phyloP scores from a whole-genome alignment of 345 rosid species.

The Eucalyptus cladocalyx region DNA sequence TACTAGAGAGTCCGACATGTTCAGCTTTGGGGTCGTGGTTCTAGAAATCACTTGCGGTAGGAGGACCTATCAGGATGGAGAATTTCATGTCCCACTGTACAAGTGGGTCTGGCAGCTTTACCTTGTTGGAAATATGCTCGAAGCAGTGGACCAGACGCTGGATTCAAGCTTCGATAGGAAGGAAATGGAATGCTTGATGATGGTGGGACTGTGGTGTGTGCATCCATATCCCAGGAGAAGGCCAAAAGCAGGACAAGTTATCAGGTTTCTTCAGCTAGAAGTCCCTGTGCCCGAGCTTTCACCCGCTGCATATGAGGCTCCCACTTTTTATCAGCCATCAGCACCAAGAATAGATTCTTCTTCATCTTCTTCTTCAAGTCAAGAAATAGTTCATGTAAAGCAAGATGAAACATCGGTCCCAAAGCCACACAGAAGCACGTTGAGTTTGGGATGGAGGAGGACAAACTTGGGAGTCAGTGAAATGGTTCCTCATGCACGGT shows the following conservation, averaged over 20 bases:
- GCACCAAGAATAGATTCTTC: not conserved
- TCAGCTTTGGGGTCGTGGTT: not conserved
- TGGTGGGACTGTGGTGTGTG: not conserved
- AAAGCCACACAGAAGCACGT: not conserved
- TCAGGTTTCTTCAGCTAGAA: not conserved
- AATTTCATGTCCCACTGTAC: not conserved
- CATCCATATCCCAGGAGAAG: not conserved
- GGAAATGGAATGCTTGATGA: not conserved
- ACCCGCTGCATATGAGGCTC: not conserved
- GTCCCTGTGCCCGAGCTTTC: not conserved
- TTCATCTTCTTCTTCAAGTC: not conserved
- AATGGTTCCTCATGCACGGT: not conserved
- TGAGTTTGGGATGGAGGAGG: not conserved
- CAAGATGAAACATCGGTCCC: not conserved
- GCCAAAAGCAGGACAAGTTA: not conserved
- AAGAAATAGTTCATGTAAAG: not conserved
- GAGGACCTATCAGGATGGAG: no score
- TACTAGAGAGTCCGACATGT: not conserved
- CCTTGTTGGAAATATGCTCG: not conserved
- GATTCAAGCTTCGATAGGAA: not conserved
- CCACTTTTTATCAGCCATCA: not conserved
- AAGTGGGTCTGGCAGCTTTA: not conserved
- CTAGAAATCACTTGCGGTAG: not conserved
- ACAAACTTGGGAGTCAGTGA: not conserved
- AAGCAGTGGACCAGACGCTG: not conserved